Percentiles rank a stretch among this genome's conserved stretches.
Evolutionary conservation across 2,329 filamentous ascomycete species (phyloP).

Genomic region (Colletotrichum cereale): DNA sequence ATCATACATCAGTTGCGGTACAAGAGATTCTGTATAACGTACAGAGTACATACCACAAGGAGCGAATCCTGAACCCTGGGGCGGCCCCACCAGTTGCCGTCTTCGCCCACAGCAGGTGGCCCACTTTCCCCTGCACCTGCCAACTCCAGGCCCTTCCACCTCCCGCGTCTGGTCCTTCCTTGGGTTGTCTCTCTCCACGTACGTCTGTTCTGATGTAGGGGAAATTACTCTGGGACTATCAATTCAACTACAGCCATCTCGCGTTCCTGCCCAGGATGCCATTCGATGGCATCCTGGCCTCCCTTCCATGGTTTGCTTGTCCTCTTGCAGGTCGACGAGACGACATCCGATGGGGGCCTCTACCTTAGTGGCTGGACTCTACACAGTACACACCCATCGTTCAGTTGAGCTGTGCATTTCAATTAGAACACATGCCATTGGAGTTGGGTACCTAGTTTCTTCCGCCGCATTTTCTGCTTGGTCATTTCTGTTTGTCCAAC

Average conservation of each 20-base stretch:
- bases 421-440: neutral
- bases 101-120: neutral
- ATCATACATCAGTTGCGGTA: no score
- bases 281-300: neutral
- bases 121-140: slow-evolving; percentile 7
- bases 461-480: slow-evolving; percentile 1
- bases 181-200: neutral
- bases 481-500: slow-evolving; percentile 22
- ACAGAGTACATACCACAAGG: no score
- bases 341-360: neutral
- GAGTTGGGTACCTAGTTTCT: neutral
- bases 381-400: no score
- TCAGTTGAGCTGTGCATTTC: no score
- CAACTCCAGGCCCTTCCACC: neutral
- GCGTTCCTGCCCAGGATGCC: neutral
- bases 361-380: no score
- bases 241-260: neutral
- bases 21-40: no score
- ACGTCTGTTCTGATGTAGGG: neutral
- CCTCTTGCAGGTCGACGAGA: slow-evolving; percentile 7
- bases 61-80: slow-evolving; percentile 24
- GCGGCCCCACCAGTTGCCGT: neutral
- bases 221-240: neutral
- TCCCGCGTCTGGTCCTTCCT: neutral
- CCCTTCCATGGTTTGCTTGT: neutral